A percentile compares a stretch with the other conserved stretches of the same genome.
Evolutionary conservation across 345 rosid species (phyloP).

Genomic region (Geranium brycei): DNA sequence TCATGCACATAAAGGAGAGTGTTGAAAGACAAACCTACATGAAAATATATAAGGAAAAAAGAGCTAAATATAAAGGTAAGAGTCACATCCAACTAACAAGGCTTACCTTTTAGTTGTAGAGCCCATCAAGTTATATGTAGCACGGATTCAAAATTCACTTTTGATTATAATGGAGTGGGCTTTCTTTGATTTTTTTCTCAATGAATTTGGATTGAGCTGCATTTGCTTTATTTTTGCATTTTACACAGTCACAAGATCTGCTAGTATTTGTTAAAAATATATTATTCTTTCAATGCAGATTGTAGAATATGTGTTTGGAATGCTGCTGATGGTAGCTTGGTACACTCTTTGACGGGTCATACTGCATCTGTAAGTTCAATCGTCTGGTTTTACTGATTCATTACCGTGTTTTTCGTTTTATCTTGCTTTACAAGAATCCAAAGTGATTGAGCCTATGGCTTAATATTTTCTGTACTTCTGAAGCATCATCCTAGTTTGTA

Average conservation of each 20-base stretch:
- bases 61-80: too few species aligned
- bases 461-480: background rate
- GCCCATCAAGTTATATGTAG: too few species aligned
- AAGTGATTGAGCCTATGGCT: background rate
- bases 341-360: constrained; percentile 95
- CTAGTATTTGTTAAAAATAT: background rate
- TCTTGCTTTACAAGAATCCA: background rate
- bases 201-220: background rate
- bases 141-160: too few species aligned
- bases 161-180: background rate
- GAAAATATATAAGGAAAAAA: too few species aligned
- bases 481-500: background rate
- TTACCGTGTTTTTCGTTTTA: background rate
- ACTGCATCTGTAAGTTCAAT: constrained; percentile 69
- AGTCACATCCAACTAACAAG: too few species aligned
- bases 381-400: background rate
- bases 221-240: too few species aligned
- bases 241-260: background rate
- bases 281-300: constrained; percentile 34
- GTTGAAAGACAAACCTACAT: too few species aligned
- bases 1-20: too few species aligned
- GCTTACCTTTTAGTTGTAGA: too few species aligned
- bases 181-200: background rate
- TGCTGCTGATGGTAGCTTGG: constrained; percentile 91
- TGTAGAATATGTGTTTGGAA: constrained; percentile 99